Evolutionary conservation across 2,329 filamentous ascomycete species (phyloP), one percentile per base, ranked within the genome.

Genomic region (Leptosphaerulina australis): DNA sequence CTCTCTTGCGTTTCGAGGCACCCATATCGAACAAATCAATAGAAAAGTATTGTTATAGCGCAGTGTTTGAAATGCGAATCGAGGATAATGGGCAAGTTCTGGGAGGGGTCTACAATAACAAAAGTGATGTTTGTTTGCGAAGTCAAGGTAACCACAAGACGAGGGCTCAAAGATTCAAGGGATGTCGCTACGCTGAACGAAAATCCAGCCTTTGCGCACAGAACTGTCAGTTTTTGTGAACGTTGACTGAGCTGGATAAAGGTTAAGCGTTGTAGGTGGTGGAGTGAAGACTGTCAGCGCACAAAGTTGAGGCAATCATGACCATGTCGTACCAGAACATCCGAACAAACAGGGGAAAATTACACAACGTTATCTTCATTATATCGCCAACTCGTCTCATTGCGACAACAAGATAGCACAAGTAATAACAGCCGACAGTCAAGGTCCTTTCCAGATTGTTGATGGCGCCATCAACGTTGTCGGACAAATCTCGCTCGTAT

Each of bases 1-100:
- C 20, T 20, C 33, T 44, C 18, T 53, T 53, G n/a, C 49, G 38
- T 20, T 53, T 53, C 15, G 14, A n/a, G 12, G 33, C 8, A 15
- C 17, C 15, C 49, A 52, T 52, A 12, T 14, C 10, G 31, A 9
- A 34, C n/a, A n/a, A 15, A 34, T 9, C 24, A 25, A 25, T 34
- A 9, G 5, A 7, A n/a, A 8, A n/a, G 28, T n/a, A 30, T 8
- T 30, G 28, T 5, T 5, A 30, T 9, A 30, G 28, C n/a, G n/a
- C 12, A 12, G 28, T 9, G 12, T 30, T 30, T 25, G 24, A 6
- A 11, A 25, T 25, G n/a, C 25, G n/a, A 12, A 28, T 3, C 12
- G 7, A 31, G 9, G 29, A 12, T 15, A 6, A 20, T 17, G 20
- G 15, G 10, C 14, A n/a, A 34, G 11, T 9, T 20, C 31, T 10